Evolutionary conservation across 768 basidiomycete genomes (phyloP).

Genomic region (Leccinum uliginosum): DNA sequence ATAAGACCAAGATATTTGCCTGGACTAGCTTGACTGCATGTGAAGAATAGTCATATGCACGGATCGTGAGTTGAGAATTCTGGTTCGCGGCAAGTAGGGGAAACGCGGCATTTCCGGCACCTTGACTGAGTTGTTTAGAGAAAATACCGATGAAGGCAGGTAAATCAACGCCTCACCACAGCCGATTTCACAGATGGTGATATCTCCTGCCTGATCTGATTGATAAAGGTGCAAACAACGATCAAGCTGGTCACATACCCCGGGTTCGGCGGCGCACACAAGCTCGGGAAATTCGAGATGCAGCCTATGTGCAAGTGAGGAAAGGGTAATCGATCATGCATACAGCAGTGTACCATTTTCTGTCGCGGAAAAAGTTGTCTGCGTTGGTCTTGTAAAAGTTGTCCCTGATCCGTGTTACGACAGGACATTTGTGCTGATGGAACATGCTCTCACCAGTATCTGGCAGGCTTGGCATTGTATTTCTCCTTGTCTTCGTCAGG

Average conservation of each 20-base stretch:
- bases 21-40: constrained; percentile 89
- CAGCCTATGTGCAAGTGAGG: constrained; percentile 47
- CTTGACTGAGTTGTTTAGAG: constrained; percentile 35
- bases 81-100: constrained; percentile 79
- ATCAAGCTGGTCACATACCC: constrained; percentile 39
- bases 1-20: constrained; percentile 37
- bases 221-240: not conserved
- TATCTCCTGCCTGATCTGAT: constrained; percentile 64
- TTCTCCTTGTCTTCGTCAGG: constrained; percentile 63
- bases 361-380: constrained; percentile 89
- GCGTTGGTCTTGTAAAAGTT: constrained; percentile 86
- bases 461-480: constrained; percentile 70
- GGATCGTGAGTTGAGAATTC: constrained; percentile 70
- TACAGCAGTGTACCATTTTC: constrained; percentile 62
- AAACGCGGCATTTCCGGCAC: constrained; percentile 93
- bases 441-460: constrained; percentile 51
- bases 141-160: not conserved
- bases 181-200: constrained; percentile 81
- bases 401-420: constrained; percentile 58
- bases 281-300: constrained; percentile 95
- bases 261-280: constrained; percentile 57
- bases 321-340: not conserved
- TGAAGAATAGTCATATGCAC: constrained; percentile 87
- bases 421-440: constrained; percentile 28
- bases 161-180: constrained; percentile 56